Evolutionary conservation across 23 red algal genomes (phyloP).

Genomic region (Agarophyton chilense): DNA sequence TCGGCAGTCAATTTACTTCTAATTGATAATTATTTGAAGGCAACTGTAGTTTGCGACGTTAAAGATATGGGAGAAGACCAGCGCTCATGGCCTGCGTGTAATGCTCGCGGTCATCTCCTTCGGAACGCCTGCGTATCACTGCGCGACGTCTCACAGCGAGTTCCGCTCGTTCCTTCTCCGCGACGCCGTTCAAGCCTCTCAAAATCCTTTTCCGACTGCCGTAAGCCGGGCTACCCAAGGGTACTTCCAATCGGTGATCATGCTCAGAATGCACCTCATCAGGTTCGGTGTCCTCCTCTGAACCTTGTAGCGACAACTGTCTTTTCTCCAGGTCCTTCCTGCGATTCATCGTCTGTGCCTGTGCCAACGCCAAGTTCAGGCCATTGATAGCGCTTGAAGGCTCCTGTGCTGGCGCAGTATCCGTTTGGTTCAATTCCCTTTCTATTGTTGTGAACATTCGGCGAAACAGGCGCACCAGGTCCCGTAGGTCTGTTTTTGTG

Average conservation of each 20-base stretch:
- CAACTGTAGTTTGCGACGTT: background rate
- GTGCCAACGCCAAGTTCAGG: background rate
- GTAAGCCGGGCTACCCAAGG: constrained; percentile 24
- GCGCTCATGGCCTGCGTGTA: background rate
- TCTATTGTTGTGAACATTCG: constrained; percentile 11
- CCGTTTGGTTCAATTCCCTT: background rate
- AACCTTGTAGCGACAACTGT: background rate
- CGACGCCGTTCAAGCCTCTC: background rate
- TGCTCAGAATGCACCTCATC: constrained; percentile 27
- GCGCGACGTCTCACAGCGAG: background rate
- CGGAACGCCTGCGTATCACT: background rate
- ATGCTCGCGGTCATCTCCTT: background rate
- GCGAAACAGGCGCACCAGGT: background rate
- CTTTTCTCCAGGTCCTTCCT: background rate
- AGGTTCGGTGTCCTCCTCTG: background rate
- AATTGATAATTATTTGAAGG: background rate
- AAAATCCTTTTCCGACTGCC: constrained; percentile 23
- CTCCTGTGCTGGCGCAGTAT: background rate
- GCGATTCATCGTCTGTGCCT: background rate
- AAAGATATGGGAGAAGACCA: background rate
- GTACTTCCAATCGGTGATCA: background rate
- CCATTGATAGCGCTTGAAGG: background rate
- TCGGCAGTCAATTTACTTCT: background rate
- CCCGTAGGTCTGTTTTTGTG: background rate
- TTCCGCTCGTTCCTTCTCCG: background rate